Percentiles rank a stretch among this genome's conserved stretches.
Evolutionary conservation across 805 yeast species (phyloP).

Genomic region (Sungouiozyma ichnusensis): DNA sequence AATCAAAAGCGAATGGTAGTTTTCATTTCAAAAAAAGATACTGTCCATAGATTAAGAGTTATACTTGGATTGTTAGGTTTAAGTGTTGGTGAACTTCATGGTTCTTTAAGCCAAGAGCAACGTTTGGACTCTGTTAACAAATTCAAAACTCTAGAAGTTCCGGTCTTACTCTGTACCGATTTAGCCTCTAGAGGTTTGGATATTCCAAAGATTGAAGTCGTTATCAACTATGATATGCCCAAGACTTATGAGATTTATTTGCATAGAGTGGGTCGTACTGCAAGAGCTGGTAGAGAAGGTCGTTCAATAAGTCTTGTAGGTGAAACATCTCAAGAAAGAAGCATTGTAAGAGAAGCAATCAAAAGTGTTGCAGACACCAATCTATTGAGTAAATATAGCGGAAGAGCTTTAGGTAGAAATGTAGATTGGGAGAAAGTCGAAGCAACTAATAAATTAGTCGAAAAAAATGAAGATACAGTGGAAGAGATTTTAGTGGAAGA

Average conservation of each 20-base stretch:
- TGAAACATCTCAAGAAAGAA: slow-evolving; percentile 76
- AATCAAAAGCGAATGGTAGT: slow-evolving; percentile 71
- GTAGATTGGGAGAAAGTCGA: slow-evolving; percentile 88
- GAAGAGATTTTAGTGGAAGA: slow-evolving; percentile 81
- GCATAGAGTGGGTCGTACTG: slow-evolving; percentile 98
- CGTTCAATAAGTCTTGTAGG: slow-evolving; percentile 89
- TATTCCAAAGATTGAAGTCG: slow-evolving; percentile 94
- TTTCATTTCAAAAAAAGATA: slow-evolving; percentile 84
- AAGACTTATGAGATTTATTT: slow-evolving; percentile 81
- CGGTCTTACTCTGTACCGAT: slow-evolving; percentile 90
- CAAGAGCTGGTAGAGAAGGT: slow-evolving; percentile 98
- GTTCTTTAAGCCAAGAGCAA: slow-evolving; percentile 83
- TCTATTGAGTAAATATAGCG: slow-evolving; percentile 30
- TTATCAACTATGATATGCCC: slow-evolving; percentile 93
- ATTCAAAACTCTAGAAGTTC: slow-evolving; percentile 74
- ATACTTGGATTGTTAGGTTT: slow-evolving; percentile 63
- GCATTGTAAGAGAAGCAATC: slow-evolving; percentile 83
- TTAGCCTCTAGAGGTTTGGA: slow-evolving; percentile 98
- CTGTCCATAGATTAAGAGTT: slow-evolving; percentile 79
- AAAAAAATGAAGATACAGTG: slow-evolving; percentile 46
- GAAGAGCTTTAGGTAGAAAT: slow-evolving; percentile 65
- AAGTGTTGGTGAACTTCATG: slow-evolving; percentile 72
- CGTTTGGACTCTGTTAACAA: slow-evolving; percentile 75
- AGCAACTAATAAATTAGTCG: slow-evolving; percentile 49
- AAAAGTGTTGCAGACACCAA: slow-evolving; percentile 44